Percentiles rank a stretch among this genome's conserved stretches.
Conservation (phyloP, 352 stramenopile species). For the Lagenidium sp. region DNA sequence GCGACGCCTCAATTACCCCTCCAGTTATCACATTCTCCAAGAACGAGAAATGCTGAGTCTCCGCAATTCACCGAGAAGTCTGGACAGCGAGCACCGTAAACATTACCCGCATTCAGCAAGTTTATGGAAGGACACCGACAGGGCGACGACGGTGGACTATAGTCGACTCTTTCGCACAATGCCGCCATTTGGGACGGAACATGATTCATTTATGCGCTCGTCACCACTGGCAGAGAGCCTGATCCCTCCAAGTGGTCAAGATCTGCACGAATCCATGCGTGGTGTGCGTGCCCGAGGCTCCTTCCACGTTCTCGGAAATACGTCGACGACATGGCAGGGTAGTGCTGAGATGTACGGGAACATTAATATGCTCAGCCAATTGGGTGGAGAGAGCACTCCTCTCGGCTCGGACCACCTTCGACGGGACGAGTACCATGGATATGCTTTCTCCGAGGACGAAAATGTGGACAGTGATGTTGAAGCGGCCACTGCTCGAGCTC, state of each 20-base stretch:
- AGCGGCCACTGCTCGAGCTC: too few species aligned
- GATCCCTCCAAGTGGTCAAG: conserved; percentile 19
- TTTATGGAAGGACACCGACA: too few species aligned
- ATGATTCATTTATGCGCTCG: conserved; percentile 44
- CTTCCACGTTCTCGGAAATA: conserved; percentile 21
- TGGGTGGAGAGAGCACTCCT: too few species aligned
- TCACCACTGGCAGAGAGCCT: conserved; percentile 50
- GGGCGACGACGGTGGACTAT: conserved; percentile 33
- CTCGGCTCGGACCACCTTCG: too few species aligned
- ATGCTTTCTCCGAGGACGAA: conserved; percentile 75
- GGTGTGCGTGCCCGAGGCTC: conserved; percentile 51
- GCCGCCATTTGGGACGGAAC: conserved; percentile 32
- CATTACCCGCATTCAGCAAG: too few species aligned
- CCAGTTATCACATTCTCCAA: conserved; percentile 72
- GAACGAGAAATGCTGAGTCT: conserved; percentile 59
- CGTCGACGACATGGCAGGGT: not conserved
- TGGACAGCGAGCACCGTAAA: conserved; percentile 26
- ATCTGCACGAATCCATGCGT: conserved; percentile 8
- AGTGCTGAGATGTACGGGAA: not conserved
- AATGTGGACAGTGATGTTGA: conserved; percentile 63
- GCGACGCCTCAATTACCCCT: conserved; percentile 47
- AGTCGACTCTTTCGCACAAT: conserved; percentile 35
- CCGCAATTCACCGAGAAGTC: conserved; percentile 43
- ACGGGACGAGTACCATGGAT: conserved; percentile 47
- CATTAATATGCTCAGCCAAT: too few species aligned